Conservation (phyloP, 1,284 basidiomycete species). For the Clitocybe nebularis region DNA sequence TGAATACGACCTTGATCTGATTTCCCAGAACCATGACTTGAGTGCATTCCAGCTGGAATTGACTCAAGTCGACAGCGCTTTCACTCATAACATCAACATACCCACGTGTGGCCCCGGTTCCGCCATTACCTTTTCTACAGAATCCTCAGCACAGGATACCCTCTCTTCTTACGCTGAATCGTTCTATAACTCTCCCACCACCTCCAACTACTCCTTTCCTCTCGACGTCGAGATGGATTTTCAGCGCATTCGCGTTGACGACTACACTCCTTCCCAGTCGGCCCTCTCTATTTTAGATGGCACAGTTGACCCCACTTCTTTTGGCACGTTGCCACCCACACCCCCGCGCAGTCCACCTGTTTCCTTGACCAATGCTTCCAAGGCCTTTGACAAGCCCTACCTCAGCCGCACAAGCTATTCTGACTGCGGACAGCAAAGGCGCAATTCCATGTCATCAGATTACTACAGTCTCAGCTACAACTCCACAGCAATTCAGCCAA, state of each 20-base stretch:
- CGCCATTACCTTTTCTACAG: slow-evolving; percentile 72
- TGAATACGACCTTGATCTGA: slow-evolving; percentile 73
- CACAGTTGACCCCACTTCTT: slow-evolving; percentile 52
- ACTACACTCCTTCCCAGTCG: slow-evolving; percentile 46
- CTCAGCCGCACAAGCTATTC: slow-evolving; percentile 53
- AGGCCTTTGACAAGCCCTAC: slow-evolving; percentile 36
- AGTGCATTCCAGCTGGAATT: slow-evolving; percentile 49
- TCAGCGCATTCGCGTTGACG: slow-evolving; percentile 51
- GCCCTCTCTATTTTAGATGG: too few relatives aligned
- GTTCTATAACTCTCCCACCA: slow-evolving; percentile 58
- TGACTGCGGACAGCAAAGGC: slow-evolving; percentile 50
- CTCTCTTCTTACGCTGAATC: slow-evolving; percentile 64
- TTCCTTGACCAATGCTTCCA: slow-evolving; percentile 27
- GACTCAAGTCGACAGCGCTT: slow-evolving; percentile 52
- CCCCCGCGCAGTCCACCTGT: slow-evolving; percentile 54
- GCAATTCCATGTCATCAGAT: slow-evolving; percentile 49
- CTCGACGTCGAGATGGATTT: slow-evolving; percentile 72
- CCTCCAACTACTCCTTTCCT: slow-evolving; percentile 49
- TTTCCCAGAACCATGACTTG: slow-evolving; percentile 60
- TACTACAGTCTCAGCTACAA: slow-evolving; percentile 47
- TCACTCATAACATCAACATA: slow-evolving; percentile 45
- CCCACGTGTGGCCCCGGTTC: slow-evolving; percentile 70
- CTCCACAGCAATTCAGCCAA: slow-evolving; percentile 31
- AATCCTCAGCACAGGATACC: slow-evolving; percentile 65
- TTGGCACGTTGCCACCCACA: slow-evolving; percentile 54